phyloP scores from a whole-genome alignment of 176 grass and related monocot species.

The Rhipidocladum racemiflorum region DNA sequence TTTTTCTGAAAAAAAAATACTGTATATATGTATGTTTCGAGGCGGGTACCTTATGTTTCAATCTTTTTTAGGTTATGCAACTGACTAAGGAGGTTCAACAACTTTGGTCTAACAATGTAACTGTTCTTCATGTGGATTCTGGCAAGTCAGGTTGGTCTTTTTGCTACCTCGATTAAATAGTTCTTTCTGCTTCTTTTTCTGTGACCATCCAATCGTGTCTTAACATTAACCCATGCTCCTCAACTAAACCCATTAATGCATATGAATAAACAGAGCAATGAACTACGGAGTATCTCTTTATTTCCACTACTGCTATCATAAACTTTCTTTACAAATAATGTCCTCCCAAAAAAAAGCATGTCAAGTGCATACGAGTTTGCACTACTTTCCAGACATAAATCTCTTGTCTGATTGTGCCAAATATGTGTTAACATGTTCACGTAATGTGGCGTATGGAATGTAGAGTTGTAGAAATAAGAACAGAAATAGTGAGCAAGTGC shows the following conservation, averaged over 20 bases:
- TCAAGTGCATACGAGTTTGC: neutral
- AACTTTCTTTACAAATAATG: neutral
- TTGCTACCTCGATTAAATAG: neutral
- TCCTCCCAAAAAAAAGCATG: neutral
- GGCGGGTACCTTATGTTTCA: neutral
- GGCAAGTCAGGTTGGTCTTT: slow-evolving; percentile 43
- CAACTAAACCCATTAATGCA: neutral
- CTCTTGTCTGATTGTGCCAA: neutral
- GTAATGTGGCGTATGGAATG: neutral
- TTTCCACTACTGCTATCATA: too few relatives aligned
- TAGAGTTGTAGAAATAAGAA: neutral
- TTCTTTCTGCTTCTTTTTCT: neutral
- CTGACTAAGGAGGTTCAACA: slow-evolving; percentile 35
- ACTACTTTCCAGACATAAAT: neutral
- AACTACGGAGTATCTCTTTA: neutral
- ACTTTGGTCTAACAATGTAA: neutral
- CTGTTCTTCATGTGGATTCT: slow-evolving; percentile 41
- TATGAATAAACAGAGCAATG: neutral
- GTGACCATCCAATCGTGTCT: neutral
- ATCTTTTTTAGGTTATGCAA: slow-evolving; percentile 12
- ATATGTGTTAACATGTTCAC: neutral
- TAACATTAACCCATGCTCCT: neutral
- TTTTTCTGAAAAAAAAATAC: neutral
- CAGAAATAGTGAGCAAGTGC: neutral
- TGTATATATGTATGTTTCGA: neutral